phyloP scores from a whole-genome alignment of 2,329 filamentous ascomycete genomes.

The Phaeosphaeria sp. region DNA sequence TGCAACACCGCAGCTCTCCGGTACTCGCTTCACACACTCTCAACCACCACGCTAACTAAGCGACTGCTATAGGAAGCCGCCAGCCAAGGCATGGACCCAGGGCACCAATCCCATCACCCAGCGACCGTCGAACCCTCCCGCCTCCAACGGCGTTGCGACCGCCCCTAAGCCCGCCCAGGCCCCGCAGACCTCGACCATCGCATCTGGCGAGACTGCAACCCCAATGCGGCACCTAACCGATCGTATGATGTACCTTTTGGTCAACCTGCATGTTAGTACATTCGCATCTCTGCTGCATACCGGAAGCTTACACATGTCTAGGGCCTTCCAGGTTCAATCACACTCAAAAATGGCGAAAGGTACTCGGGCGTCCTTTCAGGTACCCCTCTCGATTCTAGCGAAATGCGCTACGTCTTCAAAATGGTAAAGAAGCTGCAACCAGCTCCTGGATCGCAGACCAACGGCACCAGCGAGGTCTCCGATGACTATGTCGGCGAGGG shows the following conservation, averaged over 20 bases:
- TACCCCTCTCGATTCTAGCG: conserved; percentile 58
- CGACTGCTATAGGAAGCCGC: conserved; percentile 53
- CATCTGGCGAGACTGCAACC: conserved; percentile 58
- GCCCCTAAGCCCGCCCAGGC: conserved; percentile 51
- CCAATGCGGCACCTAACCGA: conserved; percentile 67
- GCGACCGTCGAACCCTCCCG: conserved; percentile 55
- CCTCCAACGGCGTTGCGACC: conserved; percentile 62
- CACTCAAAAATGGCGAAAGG: conserved; percentile 66
- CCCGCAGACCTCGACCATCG: conserved; percentile 43
- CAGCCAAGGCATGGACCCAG: conserved; percentile 65
- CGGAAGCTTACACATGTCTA: conserved; percentile 32
- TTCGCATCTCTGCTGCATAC: not conserved
- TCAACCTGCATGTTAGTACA: conserved; percentile 64
- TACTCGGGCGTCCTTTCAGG: conserved; percentile 68
- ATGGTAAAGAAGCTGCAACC: conserved; percentile 65
- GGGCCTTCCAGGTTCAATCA: conserved; percentile 64
- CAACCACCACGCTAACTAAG: conserved; percentile 34
- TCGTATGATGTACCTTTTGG: conserved; percentile 64
- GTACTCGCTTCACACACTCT: conserved; percentile 1
- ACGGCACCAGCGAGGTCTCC: conserved; percentile 51
- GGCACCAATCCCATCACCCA: conserved; percentile 68
- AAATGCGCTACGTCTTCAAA: conserved; percentile 66
- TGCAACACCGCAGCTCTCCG: conserved; percentile 34
- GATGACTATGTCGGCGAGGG: conserved; percentile 57
- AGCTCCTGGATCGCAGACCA: conserved; percentile 51